Evolutionary conservation across 768 basidiomycete species (phyloP).

Genomic region (Tulasnella sp.): DNA sequence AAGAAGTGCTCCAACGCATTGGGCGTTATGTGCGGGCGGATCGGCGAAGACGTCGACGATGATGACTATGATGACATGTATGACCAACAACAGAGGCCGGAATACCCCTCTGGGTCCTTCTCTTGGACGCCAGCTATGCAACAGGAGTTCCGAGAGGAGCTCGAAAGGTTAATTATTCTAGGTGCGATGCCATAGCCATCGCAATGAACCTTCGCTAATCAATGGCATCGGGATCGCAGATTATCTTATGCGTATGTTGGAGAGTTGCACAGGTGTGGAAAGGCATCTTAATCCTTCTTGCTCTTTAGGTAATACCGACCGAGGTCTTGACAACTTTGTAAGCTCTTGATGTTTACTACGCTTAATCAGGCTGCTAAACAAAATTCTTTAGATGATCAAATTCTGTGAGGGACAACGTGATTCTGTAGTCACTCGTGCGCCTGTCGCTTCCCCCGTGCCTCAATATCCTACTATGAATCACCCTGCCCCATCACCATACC

Average conservation of each 20-base stretch:
- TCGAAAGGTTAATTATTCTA: conserved; percentile 85
- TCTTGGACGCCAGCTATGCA: conserved; percentile 75
- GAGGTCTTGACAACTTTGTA: conserved; percentile 70
- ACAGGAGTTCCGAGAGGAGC: conserved; percentile 71
- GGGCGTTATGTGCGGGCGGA: conserved; percentile 75
- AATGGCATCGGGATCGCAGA: conserved; percentile 32
- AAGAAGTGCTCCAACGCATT: conserved; percentile 59
- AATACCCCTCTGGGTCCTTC: conserved; percentile 32
- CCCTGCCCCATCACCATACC: conserved; percentile 20
- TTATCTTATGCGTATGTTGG: conserved; percentile 71
- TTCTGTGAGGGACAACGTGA: conserved; percentile 75
- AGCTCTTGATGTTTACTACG: background rate
- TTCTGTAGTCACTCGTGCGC: conserved; percentile 64
- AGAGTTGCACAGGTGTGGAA: background rate
- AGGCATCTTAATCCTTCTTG: background rate
- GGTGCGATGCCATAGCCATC: conserved; percentile 32
- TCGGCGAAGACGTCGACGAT: conserved; percentile 65
- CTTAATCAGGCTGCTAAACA: background rate
- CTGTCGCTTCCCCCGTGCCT: conserved; percentile 48
- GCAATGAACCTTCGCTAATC: background rate
- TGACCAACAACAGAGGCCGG: conserved; percentile 20
- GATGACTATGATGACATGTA: conserved; percentile 66
- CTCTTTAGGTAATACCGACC: conserved; percentile 42
- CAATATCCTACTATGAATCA: conserved; percentile 34
- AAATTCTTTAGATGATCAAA: conserved; percentile 53